These are phyloP conservation scores for Sarocladium brachiariae DNA, from an alignment of 2,329 filamentous ascomycete genomes.

Conservation along the genomic window DNA sequence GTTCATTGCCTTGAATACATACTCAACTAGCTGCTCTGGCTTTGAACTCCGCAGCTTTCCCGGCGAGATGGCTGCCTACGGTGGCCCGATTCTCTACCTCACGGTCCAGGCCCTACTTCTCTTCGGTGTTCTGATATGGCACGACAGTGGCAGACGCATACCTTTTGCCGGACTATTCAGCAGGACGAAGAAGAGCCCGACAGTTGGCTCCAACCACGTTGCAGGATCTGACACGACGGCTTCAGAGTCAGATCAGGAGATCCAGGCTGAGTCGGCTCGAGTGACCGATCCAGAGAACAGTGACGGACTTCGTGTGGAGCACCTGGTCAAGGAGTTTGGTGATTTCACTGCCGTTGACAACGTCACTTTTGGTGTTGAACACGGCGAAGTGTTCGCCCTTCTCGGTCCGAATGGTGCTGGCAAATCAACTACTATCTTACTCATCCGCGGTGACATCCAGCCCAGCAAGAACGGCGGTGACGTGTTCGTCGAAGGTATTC, in stretches of 20 bases:
- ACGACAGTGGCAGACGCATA: conserved; percentile 56
- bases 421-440: conserved; percentile 64
- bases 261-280: conserved; percentile 19
- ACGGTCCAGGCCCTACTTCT: conserved; percentile 61
- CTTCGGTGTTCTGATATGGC: conserved; percentile 64
- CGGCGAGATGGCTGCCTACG: conserved; percentile 63
- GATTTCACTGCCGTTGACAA: conserved; percentile 61
- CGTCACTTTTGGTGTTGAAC: conserved; percentile 61
- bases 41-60: conserved; percentile 56
- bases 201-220: conserved; percentile 11
- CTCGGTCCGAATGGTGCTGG: conserved; percentile 73
- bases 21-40: conserved; percentile 64
- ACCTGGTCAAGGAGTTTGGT: conserved; percentile 63
- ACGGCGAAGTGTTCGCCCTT: conserved; percentile 65
- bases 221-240: not conserved
- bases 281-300: conserved; percentile 22
- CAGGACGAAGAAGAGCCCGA: conserved; percentile 8
- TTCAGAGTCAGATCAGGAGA: conserved; percentile 18
- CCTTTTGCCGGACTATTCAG: conserved; percentile 3
- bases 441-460: conserved; percentile 66
- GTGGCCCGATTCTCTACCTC: conserved; percentile 73
- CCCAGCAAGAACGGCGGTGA: conserved; percentile 49
- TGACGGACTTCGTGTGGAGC: conserved; percentile 53
- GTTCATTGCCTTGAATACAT: conserved; percentile 69
- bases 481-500: conserved; percentile 62